A percentile compares a stretch with the other conserved stretches of the same genome.
Conservation (phyloP, 2,329 filamentous ascomycete genomes). For the Hypoxylon sp. region DNA sequence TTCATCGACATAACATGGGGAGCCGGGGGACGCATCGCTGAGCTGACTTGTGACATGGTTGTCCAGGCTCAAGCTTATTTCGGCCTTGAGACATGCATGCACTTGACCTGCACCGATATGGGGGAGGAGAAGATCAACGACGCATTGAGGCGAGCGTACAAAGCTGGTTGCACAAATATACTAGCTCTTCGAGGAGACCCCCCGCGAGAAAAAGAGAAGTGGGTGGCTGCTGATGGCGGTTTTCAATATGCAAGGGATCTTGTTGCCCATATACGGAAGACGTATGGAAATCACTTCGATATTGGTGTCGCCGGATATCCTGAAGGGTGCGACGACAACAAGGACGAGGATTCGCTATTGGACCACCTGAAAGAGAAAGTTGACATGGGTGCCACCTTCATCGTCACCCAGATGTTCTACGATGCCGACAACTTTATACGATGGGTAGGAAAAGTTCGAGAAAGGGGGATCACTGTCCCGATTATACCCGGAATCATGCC, state of each 20-base stretch:
- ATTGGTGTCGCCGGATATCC: slow-evolving; percentile 98
- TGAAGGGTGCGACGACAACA: slow-evolving; percentile 94
- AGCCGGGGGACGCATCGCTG: slow-evolving; percentile 89
- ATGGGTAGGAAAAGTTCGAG: slow-evolving; percentile 90
- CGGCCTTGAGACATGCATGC: slow-evolving; percentile 98
- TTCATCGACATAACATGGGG: slow-evolving; percentile 99
- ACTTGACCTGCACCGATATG: slow-evolving; percentile 99
- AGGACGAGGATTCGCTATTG: slow-evolving; percentile 85
- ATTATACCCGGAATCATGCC: slow-evolving; percentile 95
- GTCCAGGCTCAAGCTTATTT: slow-evolving; percentile 94
- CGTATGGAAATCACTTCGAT: slow-evolving; percentile 91
- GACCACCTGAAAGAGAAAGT: slow-evolving; percentile 98
- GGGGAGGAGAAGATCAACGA: slow-evolving; percentile 90
- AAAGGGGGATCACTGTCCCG: slow-evolving; percentile 84
- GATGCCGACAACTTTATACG: slow-evolving; percentile 94
- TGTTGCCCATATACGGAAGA: slow-evolving; percentile 79
- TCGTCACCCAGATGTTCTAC: slow-evolving; percentile 99
- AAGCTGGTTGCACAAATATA: slow-evolving; percentile 97
- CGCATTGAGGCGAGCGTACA: slow-evolving; percentile 89
- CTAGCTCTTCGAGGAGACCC: slow-evolving; percentile 93
- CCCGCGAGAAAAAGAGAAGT: slow-evolving; percentile 92
- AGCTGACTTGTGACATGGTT: slow-evolving; percentile 98
- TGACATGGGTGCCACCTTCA: slow-evolving; percentile 91
- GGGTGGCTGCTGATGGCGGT: slow-evolving; percentile 87
- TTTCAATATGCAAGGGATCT: slow-evolving; percentile 95